Base-by-base conservation (phyloP, 805 yeast species). In the Cyberlindnera mrakii region DNA sequence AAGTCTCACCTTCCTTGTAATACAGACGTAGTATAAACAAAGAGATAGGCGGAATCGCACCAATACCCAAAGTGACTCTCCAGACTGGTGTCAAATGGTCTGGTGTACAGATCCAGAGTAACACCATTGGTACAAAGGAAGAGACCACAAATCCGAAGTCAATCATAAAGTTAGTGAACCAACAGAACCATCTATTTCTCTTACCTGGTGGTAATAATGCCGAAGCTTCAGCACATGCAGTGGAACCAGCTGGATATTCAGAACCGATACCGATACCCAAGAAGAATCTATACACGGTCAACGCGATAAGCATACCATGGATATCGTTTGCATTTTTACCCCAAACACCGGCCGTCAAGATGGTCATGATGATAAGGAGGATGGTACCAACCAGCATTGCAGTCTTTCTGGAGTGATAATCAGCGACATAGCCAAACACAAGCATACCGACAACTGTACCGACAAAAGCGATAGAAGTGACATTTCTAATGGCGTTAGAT, bases 231-330 rank as follows among this genome's bases (percentile, higher is more conserved):
- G 96, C 89, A 53, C 95, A 87, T 31, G 95, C 95, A 16, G 90
- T 91, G 8, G 96, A 83, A 36, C 96, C 90, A 13, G 95, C 83
- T 37, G 96, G 96, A 60, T 90, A 90, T 66, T 90, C 98, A 39
- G 95, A 90, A 55, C 98, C 98, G 54, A 91, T 85, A 55, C 90
- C 95, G 50, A 87, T 70, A 66, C 98, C 98, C 40, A 90, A 67
- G 65, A 90, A 82, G 63, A 86, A 86, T 63, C 98, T 76, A 62
- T 83, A 87, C 9, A 82, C 83, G 8, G 95, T 86, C 42, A 90
- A 66, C 17, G 93, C 91, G 14, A 88, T 82, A 48, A 91, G 77
- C 70, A 90, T 74, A 33, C 96, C 96, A 39, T 75, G 70, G 4
- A 86, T 75, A 37, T 53, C 57, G 25, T 16, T 7, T 3, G 25